phyloP scores from a whole-genome alignment of 2,329 filamentous ascomycete genomes.

The Phyllosticta citriasiana region DNA sequence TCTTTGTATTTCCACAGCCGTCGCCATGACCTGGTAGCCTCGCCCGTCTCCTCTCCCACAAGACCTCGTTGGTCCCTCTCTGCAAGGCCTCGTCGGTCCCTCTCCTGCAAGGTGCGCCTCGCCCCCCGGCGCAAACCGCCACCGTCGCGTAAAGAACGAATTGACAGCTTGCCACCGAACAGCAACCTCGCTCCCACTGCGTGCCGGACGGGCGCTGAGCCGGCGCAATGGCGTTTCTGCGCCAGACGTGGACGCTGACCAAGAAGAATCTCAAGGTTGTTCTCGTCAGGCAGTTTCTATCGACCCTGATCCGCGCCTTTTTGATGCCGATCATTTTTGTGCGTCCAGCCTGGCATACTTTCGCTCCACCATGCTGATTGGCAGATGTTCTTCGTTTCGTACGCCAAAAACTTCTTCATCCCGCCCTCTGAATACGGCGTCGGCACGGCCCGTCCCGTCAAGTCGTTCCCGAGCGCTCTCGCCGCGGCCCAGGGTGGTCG shows the following conservation, averaged over 20 bases:
- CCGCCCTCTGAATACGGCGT: conserved; percentile 69
- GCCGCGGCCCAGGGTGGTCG: conserved; percentile 47
- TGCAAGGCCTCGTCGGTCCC: background rate
- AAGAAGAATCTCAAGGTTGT: conserved; percentile 49
- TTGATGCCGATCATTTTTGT: conserved; percentile 46
- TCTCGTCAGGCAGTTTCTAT: conserved; percentile 43
- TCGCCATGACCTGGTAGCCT: background rate
- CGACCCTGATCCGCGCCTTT: conserved; percentile 46
- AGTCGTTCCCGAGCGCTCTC: conserved; percentile 56
- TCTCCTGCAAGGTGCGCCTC: background rate
- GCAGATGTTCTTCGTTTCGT: conserved; percentile 44
- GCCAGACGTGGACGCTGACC: conserved; percentile 47
- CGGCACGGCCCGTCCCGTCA: conserved; percentile 50
- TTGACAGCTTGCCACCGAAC: background rate
- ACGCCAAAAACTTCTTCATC: conserved; percentile 74
- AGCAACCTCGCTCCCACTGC: background rate
- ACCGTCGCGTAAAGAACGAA: background rate
- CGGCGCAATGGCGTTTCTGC: conserved; percentile 27
- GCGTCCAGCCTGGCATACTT: conserved; percentile 9
- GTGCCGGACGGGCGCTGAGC: background rate
- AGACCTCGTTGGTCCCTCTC: background rate
- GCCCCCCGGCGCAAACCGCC: background rate
- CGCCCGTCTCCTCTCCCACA: background rate
- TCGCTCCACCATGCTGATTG: background rate
- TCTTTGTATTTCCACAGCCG: background rate